phyloP scores from a whole-genome alignment of 2,329 filamentous ascomycete species.

The Fusarium goolgardi region DNA sequence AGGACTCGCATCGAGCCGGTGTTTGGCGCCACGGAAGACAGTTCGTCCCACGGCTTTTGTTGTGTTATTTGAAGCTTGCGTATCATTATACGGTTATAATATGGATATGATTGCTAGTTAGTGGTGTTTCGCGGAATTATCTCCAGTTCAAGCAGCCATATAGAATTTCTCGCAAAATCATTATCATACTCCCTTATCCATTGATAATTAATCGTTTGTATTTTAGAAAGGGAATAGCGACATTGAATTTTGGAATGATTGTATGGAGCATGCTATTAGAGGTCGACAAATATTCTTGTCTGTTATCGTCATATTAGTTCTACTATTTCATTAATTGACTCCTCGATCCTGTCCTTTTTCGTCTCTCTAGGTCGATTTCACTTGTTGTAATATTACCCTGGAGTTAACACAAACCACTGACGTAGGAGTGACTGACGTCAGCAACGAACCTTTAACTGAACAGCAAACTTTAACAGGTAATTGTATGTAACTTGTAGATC shows the following conservation, averaged over 20 bases:
- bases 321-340: background rate
- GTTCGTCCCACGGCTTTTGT: slow-evolving; percentile 33
- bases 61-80: slow-evolving; percentile 25
- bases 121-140: slow-evolving; percentile 5
- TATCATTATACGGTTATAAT: slow-evolving; percentile 9
- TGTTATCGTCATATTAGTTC: too few species aligned
- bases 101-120: background rate
- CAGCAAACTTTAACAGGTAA: background rate
- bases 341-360: background rate
- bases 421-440: slow-evolving; percentile 38
- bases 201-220: background rate
- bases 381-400: background rate
- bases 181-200: background rate
- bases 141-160: background rate
- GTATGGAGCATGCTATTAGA: background rate
- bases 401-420: slow-evolving; percentile 15
- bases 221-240: background rate
- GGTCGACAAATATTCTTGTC: background rate
- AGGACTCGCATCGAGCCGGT: slow-evolving; percentile 44
- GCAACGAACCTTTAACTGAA: background rate
- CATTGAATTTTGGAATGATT: background rate
- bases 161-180: background rate
- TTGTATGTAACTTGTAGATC: background rate
- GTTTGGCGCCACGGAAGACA: slow-evolving; percentile 42
- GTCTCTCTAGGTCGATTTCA: background rate